Conservation (phyloP, 2,329 filamentous ascomycete genomes). For the Penicillium sp. region DNA sequence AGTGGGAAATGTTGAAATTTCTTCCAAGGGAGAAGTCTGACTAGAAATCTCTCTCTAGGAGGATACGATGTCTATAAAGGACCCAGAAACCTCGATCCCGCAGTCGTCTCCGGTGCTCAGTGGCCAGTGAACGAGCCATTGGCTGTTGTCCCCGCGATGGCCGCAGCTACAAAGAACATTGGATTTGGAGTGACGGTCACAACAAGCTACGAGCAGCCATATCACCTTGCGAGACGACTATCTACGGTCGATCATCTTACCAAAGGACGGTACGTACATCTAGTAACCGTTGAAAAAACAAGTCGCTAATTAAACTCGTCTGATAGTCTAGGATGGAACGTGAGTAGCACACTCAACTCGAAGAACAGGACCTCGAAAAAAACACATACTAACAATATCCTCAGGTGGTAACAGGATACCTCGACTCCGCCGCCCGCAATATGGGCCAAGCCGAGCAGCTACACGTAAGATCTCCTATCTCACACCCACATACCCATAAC, state of each 20-base stretch:
- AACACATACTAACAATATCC: not conserved
- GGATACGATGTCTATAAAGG: slow-evolving; percentile 70
- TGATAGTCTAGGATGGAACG: slow-evolving; percentile 56
- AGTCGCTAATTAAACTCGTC: slow-evolving; percentile 4
- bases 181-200: slow-evolving; percentile 67
- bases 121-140: slow-evolving; percentile 72
- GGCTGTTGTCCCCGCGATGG: slow-evolving; percentile 64
- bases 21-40: slow-evolving; percentile 6
- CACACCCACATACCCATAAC: not conserved
- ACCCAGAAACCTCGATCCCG: slow-evolving; percentile 58
- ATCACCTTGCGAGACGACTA: slow-evolving; percentile 64
- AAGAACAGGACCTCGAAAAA: not conserved
- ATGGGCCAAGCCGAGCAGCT: slow-evolving; percentile 59
- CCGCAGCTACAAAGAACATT: slow-evolving; percentile 65
- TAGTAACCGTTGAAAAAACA: too few relatives aligned
- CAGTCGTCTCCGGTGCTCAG: slow-evolving; percentile 63
- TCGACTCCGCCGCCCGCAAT: slow-evolving; percentile 66
- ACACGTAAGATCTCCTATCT: slow-evolving; percentile 24
- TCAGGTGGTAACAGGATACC: slow-evolving; percentile 65
- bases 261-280: slow-evolving; percentile 53
- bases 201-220: slow-evolving; percentile 69
- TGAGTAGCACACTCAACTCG: slow-evolving; percentile 28
- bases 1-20: not conserved
- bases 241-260: slow-evolving; percentile 68
- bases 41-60: slow-evolving; percentile 35